These are phyloP conservation scores for Aspergillus ochraceoroseus DNA, from an alignment of 2,329 filamentous ascomycete genomes.

Conservation along the genomic window DNA sequence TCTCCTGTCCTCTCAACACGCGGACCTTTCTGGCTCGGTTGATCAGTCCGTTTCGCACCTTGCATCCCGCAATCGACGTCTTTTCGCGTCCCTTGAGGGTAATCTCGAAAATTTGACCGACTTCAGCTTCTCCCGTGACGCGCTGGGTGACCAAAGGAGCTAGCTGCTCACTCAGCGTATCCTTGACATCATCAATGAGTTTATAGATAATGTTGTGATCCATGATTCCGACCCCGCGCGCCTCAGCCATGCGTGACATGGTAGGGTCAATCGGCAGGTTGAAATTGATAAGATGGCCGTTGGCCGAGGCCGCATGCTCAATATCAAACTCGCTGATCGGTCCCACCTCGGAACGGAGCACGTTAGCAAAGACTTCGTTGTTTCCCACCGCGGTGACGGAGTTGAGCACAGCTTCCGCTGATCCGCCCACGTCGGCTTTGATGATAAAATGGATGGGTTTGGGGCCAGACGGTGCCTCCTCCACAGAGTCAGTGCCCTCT, in stretches of 20 bases:
- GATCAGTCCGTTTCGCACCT: conserved; percentile 74
- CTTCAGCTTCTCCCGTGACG: conserved; percentile 82
- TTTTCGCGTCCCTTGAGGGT: conserved; percentile 66
- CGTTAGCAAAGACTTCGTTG: conserved; percentile 70
- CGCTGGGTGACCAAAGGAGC: conserved; percentile 61
- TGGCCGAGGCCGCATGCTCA: conserved; percentile 74
- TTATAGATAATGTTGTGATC: conserved; percentile 67
- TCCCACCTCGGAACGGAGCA: conserved; percentile 75
- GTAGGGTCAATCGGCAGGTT: conserved; percentile 65
- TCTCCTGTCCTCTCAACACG: conserved; percentile 65
- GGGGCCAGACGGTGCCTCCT: conserved; percentile 46
- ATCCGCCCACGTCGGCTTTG: conserved; percentile 90
- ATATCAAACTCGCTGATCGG: conserved; percentile 79
- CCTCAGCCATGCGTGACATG: conserved; percentile 65
- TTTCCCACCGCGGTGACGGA: conserved; percentile 74
- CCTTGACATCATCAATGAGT: conserved; percentile 48
- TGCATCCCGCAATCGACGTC: conserved; percentile 79
- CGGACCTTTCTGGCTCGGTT: conserved; percentile 60
- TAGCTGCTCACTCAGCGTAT: conserved; percentile 63
- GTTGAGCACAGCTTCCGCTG: conserved; percentile 81
- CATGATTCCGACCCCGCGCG: conserved; percentile 68
- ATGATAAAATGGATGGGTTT: conserved; percentile 72
- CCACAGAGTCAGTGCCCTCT: conserved; percentile 33
- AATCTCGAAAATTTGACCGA: conserved; percentile 78
- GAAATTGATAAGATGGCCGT: conserved; percentile 78